phyloP scores from a whole-genome alignment of 495 filamentous ascomycete species.

The Hypoxylon subgilvum region DNA sequence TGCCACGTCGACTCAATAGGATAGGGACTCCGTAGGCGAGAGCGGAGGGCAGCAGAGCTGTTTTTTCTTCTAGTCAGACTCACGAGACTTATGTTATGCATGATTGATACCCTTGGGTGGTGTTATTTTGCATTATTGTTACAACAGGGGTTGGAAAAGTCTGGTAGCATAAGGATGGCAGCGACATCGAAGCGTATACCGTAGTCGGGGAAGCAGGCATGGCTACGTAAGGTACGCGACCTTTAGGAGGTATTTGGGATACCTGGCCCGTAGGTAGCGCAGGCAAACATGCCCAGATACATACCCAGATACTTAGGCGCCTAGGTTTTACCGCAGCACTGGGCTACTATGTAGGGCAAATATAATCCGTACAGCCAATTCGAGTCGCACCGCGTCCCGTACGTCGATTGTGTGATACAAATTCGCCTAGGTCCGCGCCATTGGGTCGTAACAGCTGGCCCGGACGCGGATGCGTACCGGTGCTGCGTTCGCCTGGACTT shows the following conservation, averaged over 20 bases:
- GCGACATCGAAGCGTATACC: no score
- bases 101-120: conserved; percentile 41
- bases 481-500: conserved; percentile 6
- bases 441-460: conserved; percentile 7
- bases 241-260: no score
- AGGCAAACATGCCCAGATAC: no score
- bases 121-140: conserved; percentile 11
- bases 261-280: no score
- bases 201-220: no score
- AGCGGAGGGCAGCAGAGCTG: neutral
- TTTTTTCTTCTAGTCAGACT: conserved; percentile 19
- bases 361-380: no score
- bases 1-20: conserved; percentile 17
- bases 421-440: conserved; percentile 27
- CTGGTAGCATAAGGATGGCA: no score
- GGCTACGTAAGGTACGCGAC: no score
- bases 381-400: neutral
- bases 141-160: conserved; percentile 7
- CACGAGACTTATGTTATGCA: conserved; percentile 18
- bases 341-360: neutral
- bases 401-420: conserved; percentile 30
- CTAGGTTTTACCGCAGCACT: neutral
- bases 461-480: conserved; percentile 13
- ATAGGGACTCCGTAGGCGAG: neutral
- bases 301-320: neutral